Percentiles rank a stretch among this genome's conserved stretches.
These are phyloP conservation scores for Fusarium napiforme DNA, from an alignment of 2,329 filamentous ascomycete species.

Conservation along the genomic window DNA sequence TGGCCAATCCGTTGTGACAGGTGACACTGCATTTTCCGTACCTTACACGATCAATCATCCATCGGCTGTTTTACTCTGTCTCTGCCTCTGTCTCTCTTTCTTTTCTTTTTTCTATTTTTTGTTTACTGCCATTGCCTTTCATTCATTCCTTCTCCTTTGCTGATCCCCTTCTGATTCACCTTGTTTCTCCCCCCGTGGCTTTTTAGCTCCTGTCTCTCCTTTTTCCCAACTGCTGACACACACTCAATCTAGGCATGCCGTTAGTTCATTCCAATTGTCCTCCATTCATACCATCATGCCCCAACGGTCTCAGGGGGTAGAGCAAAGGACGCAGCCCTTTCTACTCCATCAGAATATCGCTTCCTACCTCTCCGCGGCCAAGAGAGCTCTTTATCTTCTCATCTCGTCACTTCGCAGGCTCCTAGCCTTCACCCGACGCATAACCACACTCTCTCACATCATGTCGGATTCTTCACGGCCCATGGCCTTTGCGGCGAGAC, in stretches of 20 bases:
- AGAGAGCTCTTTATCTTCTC: not conserved
- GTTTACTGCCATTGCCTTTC: not conserved
- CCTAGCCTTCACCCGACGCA: not conserved
- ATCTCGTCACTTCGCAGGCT: not conserved
- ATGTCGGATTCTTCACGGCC: conserved; percentile 25
- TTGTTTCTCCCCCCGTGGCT: not conserved
- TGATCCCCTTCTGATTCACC: not conserved
- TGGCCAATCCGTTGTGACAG: not conserved
- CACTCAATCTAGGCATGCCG: not conserved
- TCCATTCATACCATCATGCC: conserved; percentile 7
- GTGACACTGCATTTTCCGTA: not conserved
- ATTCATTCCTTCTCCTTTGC: not conserved
- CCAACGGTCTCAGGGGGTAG: conserved; percentile 2
- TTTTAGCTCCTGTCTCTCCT: not conserved
- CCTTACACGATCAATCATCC: not conserved
- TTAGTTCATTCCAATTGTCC: not conserved
- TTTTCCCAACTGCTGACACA: not conserved
- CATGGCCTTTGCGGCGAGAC: conserved; percentile 18
- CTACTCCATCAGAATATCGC: conserved; percentile 2
- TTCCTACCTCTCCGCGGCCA: not conserved
- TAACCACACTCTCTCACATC: not conserved
- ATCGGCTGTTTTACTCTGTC: not conserved
- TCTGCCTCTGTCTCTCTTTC: not conserved
- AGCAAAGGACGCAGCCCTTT: not conserved
- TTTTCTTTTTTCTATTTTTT: not conserved